Evolutionary conservation across 176 grass and related monocot genomes (phyloP).

Genomic region (Carex myosuroides): DNA sequence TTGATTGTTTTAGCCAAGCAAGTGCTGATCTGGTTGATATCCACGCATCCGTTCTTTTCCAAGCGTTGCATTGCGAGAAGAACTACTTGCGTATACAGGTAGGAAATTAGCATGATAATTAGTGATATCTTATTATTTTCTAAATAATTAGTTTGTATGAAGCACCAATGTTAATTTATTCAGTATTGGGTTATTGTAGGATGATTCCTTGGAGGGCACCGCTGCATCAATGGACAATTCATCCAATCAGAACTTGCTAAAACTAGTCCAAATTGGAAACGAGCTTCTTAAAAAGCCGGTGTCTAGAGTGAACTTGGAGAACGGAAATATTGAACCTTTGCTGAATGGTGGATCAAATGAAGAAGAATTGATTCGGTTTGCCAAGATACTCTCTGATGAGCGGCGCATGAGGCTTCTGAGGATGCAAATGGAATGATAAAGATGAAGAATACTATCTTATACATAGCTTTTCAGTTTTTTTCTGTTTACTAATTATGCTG

Average conservation of each 20-base stretch:
- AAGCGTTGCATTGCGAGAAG: constrained; percentile 26
- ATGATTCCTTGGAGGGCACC: constrained; percentile 31
- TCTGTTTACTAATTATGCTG: too few species aligned
- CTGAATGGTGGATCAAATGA: constrained; percentile 24
- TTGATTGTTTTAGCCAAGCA: constrained; percentile 56
- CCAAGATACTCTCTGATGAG: constrained; percentile 23
- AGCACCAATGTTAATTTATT: background rate
- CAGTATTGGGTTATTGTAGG: background rate
- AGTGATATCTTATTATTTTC: background rate
- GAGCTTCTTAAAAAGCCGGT: constrained; percentile 25
- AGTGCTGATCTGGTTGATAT: constrained; percentile 66
- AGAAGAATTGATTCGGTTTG: constrained; percentile 32
- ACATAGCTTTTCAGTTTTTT: background rate
- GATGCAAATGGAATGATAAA: background rate
- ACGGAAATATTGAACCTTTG: constrained; percentile 4
- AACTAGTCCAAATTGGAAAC: constrained; percentile 25
- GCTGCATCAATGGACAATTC: constrained; percentile 12
- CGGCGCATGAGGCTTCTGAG: background rate
- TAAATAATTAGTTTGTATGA: background rate
- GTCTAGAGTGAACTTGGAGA: constrained; percentile 53
- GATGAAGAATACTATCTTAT: too few species aligned
- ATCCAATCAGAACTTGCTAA: background rate
- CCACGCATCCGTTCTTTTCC: constrained; percentile 47
- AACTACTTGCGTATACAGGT: constrained; percentile 57
- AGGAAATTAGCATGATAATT: background rate